Base-by-base conservation (phyloP, 768 basidiomycete genomes). In the Russula vinacea region DNA sequence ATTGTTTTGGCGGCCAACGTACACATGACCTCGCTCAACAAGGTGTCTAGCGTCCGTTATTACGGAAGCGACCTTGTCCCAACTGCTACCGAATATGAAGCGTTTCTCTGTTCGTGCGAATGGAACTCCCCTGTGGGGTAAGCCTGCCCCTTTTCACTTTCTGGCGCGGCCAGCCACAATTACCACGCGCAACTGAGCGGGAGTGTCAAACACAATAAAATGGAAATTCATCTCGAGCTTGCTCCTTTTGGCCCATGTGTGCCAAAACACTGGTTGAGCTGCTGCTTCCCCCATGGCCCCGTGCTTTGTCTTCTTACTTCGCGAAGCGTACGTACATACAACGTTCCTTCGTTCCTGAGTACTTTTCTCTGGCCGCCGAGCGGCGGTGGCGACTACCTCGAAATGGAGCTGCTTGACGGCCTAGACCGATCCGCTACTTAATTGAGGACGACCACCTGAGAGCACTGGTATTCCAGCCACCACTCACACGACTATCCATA, bases 21-120 rank as follows among this genome's bases (percentile, higher is more conserved):
- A 44, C 64, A 65, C 64, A 65, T 65, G 64, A 65, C 55, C 53
- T 32, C 10, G 24, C 35, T 40, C 44, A 24, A 45, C 26, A 54
- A 32, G 53, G 22, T 54, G 45, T 14, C n/a, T 29, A 32, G 32
- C 54, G 32, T 29, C 19, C 59, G 37, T 45, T 24, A 40, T 65
- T 61, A 65, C 64, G 55, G 59, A 61, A 56, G 19, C 22, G 24
- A 52, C 33, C 50, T 24, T 35, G 33, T 29, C 16, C n/a, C 17
- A 29, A 51, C 39, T 55, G 58, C 37, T 9, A 22, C 63, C 63
- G 63, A 54, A 33, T 24, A 19, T 53, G 53, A 55, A 22, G 45
- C 26, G 39, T 55, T 32, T 24, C 45, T 40, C 49, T 47, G 10
- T 53, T 49, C 35, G 62, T 64, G 62, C 58, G 40, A 63, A 64